phyloP scores from a whole-genome alignment of 805 yeast genomes.

The Saccharomyces mikatae region DNA sequence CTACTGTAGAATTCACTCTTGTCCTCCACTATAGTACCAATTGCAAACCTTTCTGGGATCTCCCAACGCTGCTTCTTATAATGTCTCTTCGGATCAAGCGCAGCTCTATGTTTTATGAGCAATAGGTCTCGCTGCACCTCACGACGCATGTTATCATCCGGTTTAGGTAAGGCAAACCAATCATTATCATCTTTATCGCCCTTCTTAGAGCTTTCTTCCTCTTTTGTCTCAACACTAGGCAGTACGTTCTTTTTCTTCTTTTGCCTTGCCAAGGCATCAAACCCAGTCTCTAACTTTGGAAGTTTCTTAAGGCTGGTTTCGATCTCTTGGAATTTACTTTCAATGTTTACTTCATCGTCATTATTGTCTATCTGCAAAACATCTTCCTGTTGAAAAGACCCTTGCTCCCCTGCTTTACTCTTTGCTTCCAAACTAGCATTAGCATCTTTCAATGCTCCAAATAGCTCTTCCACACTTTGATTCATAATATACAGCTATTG shows the following conservation, averaged over 20 bases:
- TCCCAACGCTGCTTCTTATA: constrained; percentile 81
- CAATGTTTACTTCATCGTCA: constrained; percentile 11
- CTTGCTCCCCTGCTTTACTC: background rate
- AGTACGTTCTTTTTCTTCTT: background rate
- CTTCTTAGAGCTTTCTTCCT: background rate
- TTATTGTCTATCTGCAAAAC: constrained; percentile 10
- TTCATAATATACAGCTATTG: background rate
- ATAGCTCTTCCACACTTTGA: constrained; percentile 14
- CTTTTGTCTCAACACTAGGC: background rate
- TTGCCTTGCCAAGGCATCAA: constrained; percentile 19
- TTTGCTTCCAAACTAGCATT: background rate
- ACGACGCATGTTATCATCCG: constrained; percentile 56
- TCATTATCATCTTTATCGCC: constrained; percentile 34
- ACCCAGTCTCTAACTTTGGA: constrained; percentile 25
- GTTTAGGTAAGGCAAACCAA: constrained; percentile 79
- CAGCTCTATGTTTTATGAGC: constrained; percentile 77
- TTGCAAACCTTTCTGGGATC: constrained; percentile 71
- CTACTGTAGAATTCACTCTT: constrained; percentile 60
- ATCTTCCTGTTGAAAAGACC: constrained; percentile 5
- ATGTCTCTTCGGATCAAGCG: constrained; percentile 90
- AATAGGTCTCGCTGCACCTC: constrained; percentile 64
- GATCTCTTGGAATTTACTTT: constrained; percentile 22
- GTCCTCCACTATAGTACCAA: constrained; percentile 83
- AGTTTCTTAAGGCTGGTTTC: constrained; percentile 21
- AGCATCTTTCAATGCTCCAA: constrained; percentile 12